These are phyloP conservation scores for Neofusicoccum ribis DNA, from an alignment of 2,329 filamentous ascomycete species.

Conservation along the genomic window DNA sequence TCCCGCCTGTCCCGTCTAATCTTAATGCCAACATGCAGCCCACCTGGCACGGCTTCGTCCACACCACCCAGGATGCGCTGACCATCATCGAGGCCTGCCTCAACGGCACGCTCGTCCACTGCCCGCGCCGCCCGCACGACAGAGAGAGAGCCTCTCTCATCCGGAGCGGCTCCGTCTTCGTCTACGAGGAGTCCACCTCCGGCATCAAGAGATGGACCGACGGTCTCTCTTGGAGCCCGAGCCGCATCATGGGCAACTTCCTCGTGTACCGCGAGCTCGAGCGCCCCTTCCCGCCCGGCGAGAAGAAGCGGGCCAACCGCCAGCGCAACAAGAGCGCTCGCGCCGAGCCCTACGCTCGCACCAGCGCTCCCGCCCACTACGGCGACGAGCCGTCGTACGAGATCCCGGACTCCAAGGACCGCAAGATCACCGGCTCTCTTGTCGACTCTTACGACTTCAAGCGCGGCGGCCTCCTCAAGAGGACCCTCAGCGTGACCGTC, in stretches of 20 bases:
- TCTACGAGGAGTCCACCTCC: constrained; percentile 87
- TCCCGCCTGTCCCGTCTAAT: constrained; percentile 14
- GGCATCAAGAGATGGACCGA: constrained; percentile 96
- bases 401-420: constrained; percentile 47
- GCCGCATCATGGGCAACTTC: constrained; percentile 80
- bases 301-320: constrained; percentile 79
- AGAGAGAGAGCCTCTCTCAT: constrained; percentile 76
- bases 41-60: constrained; percentile 67
- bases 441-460: constrained; percentile 92
- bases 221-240: constrained; percentile 87
- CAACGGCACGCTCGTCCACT: constrained; percentile 68
- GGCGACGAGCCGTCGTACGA: constrained; percentile 23
- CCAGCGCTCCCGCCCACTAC: background rate
- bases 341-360: constrained; percentile 53
- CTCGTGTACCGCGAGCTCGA: constrained; percentile 82
- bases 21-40: constrained; percentile 52
- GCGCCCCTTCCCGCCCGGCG: constrained; percentile 74
- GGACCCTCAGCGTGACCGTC: constrained; percentile 81
- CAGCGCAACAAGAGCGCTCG: constrained; percentile 42
- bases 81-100: constrained; percentile 79
- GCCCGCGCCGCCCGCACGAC: constrained; percentile 82
- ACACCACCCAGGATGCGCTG: constrained; percentile 73
- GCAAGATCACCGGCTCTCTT: constrained; percentile 74
- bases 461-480: constrained; percentile 79
- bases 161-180: constrained; percentile 77